A percentile compares a stretch with the other conserved stretches of the same genome.
Evolutionary conservation across 1,284 basidiomycete genomes (phyloP).

Genomic region (Ustilago sp.): DNA sequence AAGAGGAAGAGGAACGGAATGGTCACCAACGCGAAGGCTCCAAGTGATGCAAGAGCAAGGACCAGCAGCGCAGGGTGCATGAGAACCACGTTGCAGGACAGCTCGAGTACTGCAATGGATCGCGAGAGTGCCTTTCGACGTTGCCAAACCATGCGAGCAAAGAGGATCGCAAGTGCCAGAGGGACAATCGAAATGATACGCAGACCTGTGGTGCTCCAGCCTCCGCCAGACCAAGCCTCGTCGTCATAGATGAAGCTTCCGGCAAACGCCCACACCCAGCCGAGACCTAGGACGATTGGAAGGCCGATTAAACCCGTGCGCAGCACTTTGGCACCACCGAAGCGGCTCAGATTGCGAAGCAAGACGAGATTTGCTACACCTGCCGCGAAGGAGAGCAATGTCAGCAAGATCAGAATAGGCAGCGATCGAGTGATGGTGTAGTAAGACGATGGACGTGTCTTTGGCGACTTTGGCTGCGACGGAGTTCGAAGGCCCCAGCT

Average conservation of each 20-base stretch:
- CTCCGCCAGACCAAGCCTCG: slow-evolving; percentile 76
- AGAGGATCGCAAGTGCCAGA: slow-evolving; percentile 77
- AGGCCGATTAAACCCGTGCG: slow-evolving; percentile 69
- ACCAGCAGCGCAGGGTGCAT: slow-evolving; percentile 83
- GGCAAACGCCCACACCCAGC: slow-evolving; percentile 86
- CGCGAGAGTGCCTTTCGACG: slow-evolving; percentile 75
- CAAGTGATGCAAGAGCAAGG: slow-evolving; percentile 82
- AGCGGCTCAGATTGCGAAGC: slow-evolving; percentile 50
- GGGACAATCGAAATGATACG: slow-evolving; percentile 83
- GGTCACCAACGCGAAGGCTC: slow-evolving; percentile 78
- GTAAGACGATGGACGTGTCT: slow-evolving; percentile 71
- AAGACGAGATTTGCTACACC: slow-evolving; percentile 76
- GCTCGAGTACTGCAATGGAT: slow-evolving; percentile 81
- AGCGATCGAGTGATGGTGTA: slow-evolving; percentile 77
- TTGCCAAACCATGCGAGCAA: slow-evolving; percentile 78
- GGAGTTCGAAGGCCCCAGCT: slow-evolving; percentile 43
- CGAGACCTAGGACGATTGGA: slow-evolving; percentile 82
- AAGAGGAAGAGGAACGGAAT: slow-evolving; percentile 84
- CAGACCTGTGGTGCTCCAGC: slow-evolving; percentile 85
- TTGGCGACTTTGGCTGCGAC: slow-evolving; percentile 46
- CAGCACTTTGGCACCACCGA: slow-evolving; percentile 55
- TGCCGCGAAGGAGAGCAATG: slow-evolving; percentile 79
- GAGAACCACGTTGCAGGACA: slow-evolving; percentile 82
- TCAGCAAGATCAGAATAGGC: slow-evolving; percentile 83
- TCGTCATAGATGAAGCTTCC: slow-evolving; percentile 88